Base-by-base conservation (phyloP, 371 early-diverging fungal genomes). In the Encephalitozoon romaleae region DNA sequence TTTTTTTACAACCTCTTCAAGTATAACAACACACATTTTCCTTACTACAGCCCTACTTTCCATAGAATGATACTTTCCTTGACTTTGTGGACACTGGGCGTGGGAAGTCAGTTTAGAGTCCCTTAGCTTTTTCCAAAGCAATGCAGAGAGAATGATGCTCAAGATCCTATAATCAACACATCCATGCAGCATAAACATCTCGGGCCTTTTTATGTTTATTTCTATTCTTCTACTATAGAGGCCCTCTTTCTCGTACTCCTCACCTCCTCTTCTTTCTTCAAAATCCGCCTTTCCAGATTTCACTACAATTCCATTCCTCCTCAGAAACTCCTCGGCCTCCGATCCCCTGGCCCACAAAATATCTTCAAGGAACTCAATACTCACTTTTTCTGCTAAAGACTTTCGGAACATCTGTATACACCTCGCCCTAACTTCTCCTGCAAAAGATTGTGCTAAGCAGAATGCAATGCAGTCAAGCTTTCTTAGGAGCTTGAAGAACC, bases 401-500 rank as follows among this genome's bases (percentile, higher is more conserved):
- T 66, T 66, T 23, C 11, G 42, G n/a, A 66, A 66, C 38, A 34
- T 21, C 4, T 49, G 49, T 0, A 49, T 21, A 26, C 28, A 49
- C 34, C 25, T 53, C 9, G 34, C 11, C 23, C 75, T 68, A 5
- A 74, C 15, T 21, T 53, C 59, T 34, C 52, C 69, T 63, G 41
- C 28, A 74, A 43, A 74, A 1, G 25, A 49, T 32, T 59, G 75
- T 21, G 59, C 28, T 9, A 74, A 11, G 42, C 75, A 67, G 42
- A 34, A 74, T 43, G 54, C 43, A 53, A 74, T 26, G 39, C 51
- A 68, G 28, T 74, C 75, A 28, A 64, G 21, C 32, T 21, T 49
- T 63, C 68, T 25, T 8, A 41, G n/a, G 9, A 45, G 18, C 3
- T 18, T 55, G 32, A 74, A 68, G 55, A 67, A 74, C 6, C 49